Percentiles rank a stretch among this genome's conserved stretches.
These are phyloP conservation scores for Mycena crocata DNA, from an alignment of 768 basidiomycete species.

Conservation along the genomic window DNA sequence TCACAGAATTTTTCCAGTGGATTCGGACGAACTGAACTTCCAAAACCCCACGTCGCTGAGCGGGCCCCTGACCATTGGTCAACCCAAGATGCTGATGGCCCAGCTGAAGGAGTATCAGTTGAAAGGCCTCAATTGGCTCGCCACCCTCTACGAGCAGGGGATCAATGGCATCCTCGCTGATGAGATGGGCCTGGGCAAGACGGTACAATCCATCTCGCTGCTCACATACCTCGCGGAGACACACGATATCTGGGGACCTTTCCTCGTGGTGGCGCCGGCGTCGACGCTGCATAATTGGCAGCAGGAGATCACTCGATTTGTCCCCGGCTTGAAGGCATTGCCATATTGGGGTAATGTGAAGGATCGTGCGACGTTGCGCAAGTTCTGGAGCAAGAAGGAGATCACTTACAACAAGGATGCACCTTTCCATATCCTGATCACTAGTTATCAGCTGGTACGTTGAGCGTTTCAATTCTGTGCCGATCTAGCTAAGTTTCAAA, in stretches of 20 bases:
- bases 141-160: slow-evolving; percentile 97
- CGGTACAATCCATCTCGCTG: slow-evolving; percentile 97
- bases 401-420: slow-evolving; percentile 96
- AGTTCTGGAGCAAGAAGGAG: slow-evolving; percentile 98
- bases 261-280: slow-evolving; percentile 96
- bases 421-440: slow-evolving; percentile 96
- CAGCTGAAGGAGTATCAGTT: slow-evolving; percentile 98
- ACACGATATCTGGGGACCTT: slow-evolving; percentile 99
- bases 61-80: slow-evolving; percentile 86
- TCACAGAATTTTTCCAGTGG: slow-evolving; percentile 62
- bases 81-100: slow-evolving; percentile 96
- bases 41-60: slow-evolving; percentile 95
- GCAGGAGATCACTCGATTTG: slow-evolving; percentile 96
- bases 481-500: neutral
- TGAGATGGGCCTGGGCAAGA: slow-evolving; percentile 98
- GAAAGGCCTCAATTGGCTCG: slow-evolving; percentile 98
- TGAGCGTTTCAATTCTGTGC: neutral
- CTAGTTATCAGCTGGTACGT: slow-evolving; percentile 93
- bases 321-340: slow-evolving; percentile 91
- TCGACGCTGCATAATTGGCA: slow-evolving; percentile 99
- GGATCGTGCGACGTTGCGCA: slow-evolving; percentile 92
- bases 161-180: slow-evolving; percentile 99
- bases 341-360: slow-evolving; percentile 99
- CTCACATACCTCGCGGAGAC: slow-evolving; percentile 96
- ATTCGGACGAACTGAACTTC: slow-evolving; percentile 98